phyloP scores from a whole-genome alignment of 140 eudicot genomes.

The Anethum foeniculum region DNA sequence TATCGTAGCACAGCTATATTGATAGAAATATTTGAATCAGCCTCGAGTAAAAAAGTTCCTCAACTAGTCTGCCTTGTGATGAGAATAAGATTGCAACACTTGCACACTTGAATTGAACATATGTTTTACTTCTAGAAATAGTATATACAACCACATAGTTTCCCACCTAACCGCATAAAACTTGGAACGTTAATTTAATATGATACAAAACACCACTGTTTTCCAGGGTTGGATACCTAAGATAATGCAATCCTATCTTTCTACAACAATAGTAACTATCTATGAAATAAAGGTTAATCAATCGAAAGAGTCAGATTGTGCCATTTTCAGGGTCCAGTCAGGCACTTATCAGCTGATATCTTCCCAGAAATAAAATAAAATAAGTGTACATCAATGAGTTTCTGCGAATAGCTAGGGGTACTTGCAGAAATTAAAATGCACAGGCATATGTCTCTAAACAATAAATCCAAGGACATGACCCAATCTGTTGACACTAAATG shows the following conservation, averaged over 20 bases:
- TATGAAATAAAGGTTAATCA: background rate
- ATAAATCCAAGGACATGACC: background rate
- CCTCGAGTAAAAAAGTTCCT: background rate
- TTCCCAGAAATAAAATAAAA: background rate
- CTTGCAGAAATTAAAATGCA: background rate
- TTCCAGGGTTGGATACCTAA: conserved; percentile 5
- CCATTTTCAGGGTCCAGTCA: background rate
- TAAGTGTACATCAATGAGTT: background rate
- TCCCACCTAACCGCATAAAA: background rate
- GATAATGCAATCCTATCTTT: background rate
- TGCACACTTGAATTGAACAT: background rate
- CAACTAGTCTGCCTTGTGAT: background rate
- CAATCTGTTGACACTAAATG: background rate
- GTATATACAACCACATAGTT: background rate
- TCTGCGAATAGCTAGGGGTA: background rate
- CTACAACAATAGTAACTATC: background rate
- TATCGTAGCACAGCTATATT: background rate
- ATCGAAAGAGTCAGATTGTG: background rate
- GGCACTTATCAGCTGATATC: background rate
- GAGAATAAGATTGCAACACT: background rate
- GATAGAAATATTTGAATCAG: background rate
- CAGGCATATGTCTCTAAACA: background rate
- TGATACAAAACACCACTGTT: background rate
- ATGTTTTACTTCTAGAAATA: background rate
- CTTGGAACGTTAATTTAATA: background rate